These are phyloP conservation scores for Fusarium pseudocircinatum DNA, from an alignment of 2,329 filamentous ascomycete species.

Conservation along the genomic window DNA sequence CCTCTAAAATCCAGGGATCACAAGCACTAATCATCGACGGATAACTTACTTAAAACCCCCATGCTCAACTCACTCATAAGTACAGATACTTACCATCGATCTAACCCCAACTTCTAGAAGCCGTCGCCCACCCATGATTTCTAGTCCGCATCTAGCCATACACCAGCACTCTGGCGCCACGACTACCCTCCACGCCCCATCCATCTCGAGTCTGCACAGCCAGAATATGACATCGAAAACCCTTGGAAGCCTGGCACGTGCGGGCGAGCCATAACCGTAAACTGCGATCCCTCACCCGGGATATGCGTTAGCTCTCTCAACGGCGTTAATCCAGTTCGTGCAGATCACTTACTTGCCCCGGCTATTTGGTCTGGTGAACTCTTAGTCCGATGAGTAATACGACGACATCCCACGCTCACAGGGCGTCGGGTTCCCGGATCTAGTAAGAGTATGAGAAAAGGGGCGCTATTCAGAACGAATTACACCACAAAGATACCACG, in stretches of 20 bases:
- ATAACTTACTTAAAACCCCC: constrained; percentile 23
- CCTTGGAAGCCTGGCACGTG: neutral
- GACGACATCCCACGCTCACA: neutral
- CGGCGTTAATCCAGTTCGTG: constrained; percentile 11
- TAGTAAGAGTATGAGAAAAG: constrained; percentile 21
- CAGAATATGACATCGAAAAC: neutral
- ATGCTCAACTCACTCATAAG: constrained; percentile 2
- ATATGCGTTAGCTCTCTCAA: constrained; percentile 18
- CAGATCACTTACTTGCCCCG: constrained; percentile 6
- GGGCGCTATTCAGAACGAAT: neutral
- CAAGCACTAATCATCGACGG: neutral
- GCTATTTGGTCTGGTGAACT: neutral
- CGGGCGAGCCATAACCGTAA: neutral
- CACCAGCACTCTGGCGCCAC: constrained; percentile 1
- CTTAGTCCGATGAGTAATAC: constrained; percentile 26
- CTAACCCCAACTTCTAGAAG: constrained; percentile 26
- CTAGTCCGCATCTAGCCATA: constrained; percentile 14
- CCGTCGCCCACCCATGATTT: neutral
- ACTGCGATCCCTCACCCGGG: constrained; percentile 4
- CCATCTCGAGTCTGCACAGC: neutral
- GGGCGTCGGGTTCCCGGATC: constrained; percentile 9
- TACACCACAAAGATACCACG: neutral
- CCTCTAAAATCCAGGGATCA: neutral
- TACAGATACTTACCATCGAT: constrained; percentile 25
- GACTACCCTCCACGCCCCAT: constrained; percentile 13